Conservation (phyloP, 1,139 yeast species). For the Scheffersomyces quercinus region DNA sequence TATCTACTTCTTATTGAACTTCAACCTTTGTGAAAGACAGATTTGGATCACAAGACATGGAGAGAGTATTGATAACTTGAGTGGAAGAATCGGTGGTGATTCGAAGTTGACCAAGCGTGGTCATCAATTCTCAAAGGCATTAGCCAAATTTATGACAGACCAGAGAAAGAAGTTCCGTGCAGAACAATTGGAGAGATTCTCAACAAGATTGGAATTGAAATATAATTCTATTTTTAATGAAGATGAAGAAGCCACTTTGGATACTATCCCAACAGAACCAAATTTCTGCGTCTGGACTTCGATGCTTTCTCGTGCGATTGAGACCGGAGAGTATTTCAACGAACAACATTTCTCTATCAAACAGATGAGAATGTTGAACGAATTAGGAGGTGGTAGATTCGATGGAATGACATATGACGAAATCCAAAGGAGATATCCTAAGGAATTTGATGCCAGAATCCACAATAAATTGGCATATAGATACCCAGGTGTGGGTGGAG, state of each 20-base stretch:
- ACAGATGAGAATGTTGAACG: constrained; percentile 92
- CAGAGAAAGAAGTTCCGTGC: constrained; percentile 72
- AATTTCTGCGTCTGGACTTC: constrained; percentile 93
- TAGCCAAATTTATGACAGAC: constrained; percentile 70
- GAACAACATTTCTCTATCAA: constrained; percentile 76
- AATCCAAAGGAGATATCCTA: constrained; percentile 68
- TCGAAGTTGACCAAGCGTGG: constrained; percentile 82
- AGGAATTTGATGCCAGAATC: constrained; percentile 75
- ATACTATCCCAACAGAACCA: constrained; percentile 54
- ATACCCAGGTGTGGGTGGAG: constrained; percentile 98
- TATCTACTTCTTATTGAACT: constrained; percentile 83
- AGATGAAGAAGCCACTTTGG: constrained; percentile 25
- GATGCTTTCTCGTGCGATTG: constrained; percentile 74
- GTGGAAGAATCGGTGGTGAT: constrained; percentile 92
- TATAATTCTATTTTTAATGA: constrained; percentile 34
- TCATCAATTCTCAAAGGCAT: constrained; percentile 64
- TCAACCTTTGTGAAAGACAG: constrained; percentile 86
- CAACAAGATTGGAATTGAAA: constrained; percentile 41
- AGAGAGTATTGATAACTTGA: constrained; percentile 80
- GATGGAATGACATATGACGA: constrained; percentile 65
- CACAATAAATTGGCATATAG: constrained; percentile 78
- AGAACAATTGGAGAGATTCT: constrained; percentile 58
- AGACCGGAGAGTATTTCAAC: constrained; percentile 74
- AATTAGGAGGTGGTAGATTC: constrained; percentile 86
- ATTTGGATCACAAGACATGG: constrained; percentile 97